Evolutionary conservation across 306 rosid species (phyloP).

Genomic region (Senna siamea): DNA sequence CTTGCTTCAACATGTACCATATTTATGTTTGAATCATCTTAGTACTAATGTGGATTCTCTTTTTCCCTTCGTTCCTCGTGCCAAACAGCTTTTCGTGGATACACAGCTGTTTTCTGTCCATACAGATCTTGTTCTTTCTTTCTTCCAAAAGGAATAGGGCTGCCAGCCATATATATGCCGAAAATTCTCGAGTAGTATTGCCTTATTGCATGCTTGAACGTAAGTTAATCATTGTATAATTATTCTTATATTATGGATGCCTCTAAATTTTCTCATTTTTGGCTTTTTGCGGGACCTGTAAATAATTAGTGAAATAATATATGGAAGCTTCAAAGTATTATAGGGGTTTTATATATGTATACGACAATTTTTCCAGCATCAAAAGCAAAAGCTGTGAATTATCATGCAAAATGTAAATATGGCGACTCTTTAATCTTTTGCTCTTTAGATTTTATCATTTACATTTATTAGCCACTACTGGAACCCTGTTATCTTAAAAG

Average conservation of each 20-base stretch:
- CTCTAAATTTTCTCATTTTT: slow-evolving; percentile 33
- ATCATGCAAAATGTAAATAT: slow-evolving; percentile 15
- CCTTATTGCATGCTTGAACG: slow-evolving; percentile 48
- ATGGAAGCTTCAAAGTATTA: slow-evolving; percentile 16
- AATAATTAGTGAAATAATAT: slow-evolving; percentile 34
- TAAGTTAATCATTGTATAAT: slow-evolving; percentile 60
- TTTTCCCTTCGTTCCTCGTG: slow-evolving; percentile 37
- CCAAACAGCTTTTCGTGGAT: slow-evolving; percentile 81
- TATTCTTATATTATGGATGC: slow-evolving; percentile 37
- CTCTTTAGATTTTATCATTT: neutral
- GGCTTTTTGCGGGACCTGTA: slow-evolving; percentile 42
- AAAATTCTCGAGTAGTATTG: slow-evolving; percentile 27
- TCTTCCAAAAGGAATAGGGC: slow-evolving; percentile 88
- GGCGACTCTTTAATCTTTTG: neutral
- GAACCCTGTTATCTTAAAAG: neutral
- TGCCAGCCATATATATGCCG: neutral
- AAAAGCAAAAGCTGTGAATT: slow-evolving; percentile 22
- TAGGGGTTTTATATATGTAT: slow-evolving; percentile 41
- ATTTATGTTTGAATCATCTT: no score
- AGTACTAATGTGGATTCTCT: slow-evolving; percentile 17
- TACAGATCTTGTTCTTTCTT: slow-evolving; percentile 93
- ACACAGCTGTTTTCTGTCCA: slow-evolving; percentile 94
- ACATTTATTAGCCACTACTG: neutral
- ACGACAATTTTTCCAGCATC: slow-evolving; percentile 34
- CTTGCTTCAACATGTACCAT: neutral